These are phyloP conservation scores for Strigomonas culicis DNA, from an alignment of 208 protist species.

Conservation along the genomic window DNA sequence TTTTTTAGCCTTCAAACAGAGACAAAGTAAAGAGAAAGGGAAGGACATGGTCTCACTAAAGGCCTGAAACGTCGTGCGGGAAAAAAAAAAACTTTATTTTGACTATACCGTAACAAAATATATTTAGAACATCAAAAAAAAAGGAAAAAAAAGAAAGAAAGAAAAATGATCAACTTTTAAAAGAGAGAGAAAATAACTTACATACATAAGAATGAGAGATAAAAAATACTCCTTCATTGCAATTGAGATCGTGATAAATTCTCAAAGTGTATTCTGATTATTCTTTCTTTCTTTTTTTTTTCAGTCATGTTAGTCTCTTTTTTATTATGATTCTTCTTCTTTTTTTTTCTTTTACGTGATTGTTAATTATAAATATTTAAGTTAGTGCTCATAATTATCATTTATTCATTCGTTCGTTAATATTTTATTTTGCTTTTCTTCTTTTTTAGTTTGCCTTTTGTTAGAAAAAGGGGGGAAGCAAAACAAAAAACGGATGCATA, in stretches of 20 bases:
- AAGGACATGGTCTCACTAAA: slow-evolving; percentile 1
- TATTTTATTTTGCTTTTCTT: too few relatives aligned
- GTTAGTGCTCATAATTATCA: too few relatives aligned
- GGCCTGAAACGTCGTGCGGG: not conserved
- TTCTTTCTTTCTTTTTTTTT: too few relatives aligned
- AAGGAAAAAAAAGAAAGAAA: slow-evolving; percentile 7
- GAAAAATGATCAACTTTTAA: slow-evolving; percentile 7
- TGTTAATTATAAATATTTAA: too few relatives aligned
- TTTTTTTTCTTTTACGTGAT: too few relatives aligned
- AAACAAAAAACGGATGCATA: slow-evolving; percentile 26
- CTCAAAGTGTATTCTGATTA: too few relatives aligned
- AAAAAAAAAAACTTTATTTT: slow-evolving; percentile 5
- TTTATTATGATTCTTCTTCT: too few relatives aligned
- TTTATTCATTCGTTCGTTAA: too few relatives aligned
- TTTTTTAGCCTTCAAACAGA: not conserved
- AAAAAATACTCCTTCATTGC: too few relatives aligned
- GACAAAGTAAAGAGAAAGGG: slow-evolving; percentile 10
- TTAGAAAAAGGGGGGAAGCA: not conserved
- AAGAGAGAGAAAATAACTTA: slow-evolving; percentile 15
- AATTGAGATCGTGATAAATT: too few relatives aligned
- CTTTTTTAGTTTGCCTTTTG: too few relatives aligned
- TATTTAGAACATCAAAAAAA: slow-evolving; percentile 6
- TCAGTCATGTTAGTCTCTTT: too few relatives aligned
- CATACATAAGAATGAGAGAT: not conserved
- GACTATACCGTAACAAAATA: not conserved